A percentile compares a stretch with the other conserved stretches of the same genome.
Evolutionary conservation across 176 grass and related monocot genomes (phyloP).

Genomic region (barley (Hordeum vulgare)): DNA sequence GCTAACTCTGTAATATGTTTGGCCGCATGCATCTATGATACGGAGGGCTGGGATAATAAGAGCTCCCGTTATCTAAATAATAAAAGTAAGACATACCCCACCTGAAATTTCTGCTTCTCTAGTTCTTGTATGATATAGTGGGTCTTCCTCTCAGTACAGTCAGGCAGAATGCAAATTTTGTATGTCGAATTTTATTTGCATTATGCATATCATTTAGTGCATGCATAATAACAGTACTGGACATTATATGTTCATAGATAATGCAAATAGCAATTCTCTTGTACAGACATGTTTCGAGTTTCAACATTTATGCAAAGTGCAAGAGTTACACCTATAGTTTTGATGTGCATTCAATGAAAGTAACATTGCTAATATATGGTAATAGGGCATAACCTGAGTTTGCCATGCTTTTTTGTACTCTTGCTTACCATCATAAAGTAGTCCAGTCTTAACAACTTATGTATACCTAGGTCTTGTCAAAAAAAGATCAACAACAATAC

Average conservation of each 20-base stretch:
- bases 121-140: neutral
- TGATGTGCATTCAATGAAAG: neutral
- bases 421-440: constrained; percentile 3
- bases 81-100: neutral
- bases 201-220: neutral
- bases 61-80: too few species aligned
- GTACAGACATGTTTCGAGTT: neutral
- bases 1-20: too few species aligned
- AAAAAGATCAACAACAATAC: constrained; percentile 75
- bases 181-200: neutral
- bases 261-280: neutral
- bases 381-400: neutral
- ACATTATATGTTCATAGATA: neutral
- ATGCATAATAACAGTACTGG: neutral
- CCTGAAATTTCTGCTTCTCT: neutral
- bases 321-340: neutral
- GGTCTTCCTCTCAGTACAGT: neutral
- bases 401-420: neutral
- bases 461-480: constrained; percentile 55
- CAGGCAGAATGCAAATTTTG: neutral
- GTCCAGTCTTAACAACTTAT: neutral
- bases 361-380: neutral
- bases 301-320: neutral
- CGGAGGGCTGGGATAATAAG: too few species aligned
- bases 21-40: too few species aligned